Percentiles rank a stretch among this genome's conserved stretches.
Evolutionary conservation across 345 rosid genomes (phyloP).

Genomic region (Corchorus capsularis): DNA sequence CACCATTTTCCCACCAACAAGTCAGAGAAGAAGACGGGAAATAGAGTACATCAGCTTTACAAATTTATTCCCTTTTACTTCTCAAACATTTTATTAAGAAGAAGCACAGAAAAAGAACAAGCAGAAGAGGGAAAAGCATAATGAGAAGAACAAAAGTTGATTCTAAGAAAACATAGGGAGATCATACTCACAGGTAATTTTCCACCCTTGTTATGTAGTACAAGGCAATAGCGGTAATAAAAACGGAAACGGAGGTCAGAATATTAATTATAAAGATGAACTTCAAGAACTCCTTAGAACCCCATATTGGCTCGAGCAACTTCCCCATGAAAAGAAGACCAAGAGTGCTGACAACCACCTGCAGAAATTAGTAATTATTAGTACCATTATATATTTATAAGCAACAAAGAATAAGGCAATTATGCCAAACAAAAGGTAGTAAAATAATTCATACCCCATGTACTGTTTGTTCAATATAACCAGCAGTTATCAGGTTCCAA

Average conservation of each 20-base stretch:
- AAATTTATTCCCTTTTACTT: conserved; percentile 1
- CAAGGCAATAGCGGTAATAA: conserved; percentile 78
- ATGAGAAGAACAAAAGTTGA: background rate
- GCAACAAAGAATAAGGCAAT: background rate
- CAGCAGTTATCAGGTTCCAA: conserved; percentile 93
- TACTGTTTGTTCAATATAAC: conserved; percentile 80
- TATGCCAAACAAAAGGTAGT: conserved; percentile 9
- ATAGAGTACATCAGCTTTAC: background rate
- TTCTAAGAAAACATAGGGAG: conserved; percentile 11
- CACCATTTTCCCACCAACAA: background rate
- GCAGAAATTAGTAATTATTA: conserved; percentile 23
- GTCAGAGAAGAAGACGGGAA: background rate
- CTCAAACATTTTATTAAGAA: background rate
- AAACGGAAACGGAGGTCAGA: conserved; percentile 78
- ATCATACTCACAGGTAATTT: conserved; percentile 74
- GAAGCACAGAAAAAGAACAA: background rate
- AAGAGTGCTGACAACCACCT: conserved; percentile 69
- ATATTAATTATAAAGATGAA: conserved; percentile 83
- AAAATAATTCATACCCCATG: conserved; percentile 66
- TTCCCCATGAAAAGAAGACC: conserved; percentile 93
- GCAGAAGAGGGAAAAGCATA: background rate
- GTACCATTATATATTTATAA: conserved; percentile 1
- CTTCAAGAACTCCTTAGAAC: conserved; percentile 94
- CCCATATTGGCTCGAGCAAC: conserved; percentile 96
- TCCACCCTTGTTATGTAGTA: conserved; percentile 83